Evolutionary conservation across 2,329 filamentous ascomycete genomes (phyloP).

Genomic region (Neocatenulostroma microsporum): DNA sequence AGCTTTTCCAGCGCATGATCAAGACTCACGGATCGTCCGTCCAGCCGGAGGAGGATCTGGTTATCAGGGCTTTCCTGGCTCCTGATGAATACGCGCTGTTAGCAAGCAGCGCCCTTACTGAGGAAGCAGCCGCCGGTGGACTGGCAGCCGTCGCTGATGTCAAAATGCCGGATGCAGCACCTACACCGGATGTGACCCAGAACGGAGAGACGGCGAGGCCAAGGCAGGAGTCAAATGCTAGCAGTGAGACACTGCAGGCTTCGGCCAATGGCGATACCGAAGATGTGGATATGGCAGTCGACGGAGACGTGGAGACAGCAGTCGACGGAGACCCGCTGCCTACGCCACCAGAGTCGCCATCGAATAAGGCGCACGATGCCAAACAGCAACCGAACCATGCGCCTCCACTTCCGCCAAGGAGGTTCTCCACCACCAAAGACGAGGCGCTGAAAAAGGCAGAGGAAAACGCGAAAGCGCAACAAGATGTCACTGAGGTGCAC

Average conservation of each 20-base stretch:
- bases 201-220: constrained; percentile 3
- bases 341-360: constrained; percentile 26
- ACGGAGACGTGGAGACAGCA: constrained; percentile 16
- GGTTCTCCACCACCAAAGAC: constrained; percentile 14
- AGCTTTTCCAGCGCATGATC: constrained; percentile 32
- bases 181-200: not conserved
- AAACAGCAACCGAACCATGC: constrained; percentile 19
- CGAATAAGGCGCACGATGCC: constrained; percentile 31
- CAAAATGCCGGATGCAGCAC: constrained; percentile 4
- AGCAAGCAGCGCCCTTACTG: constrained; percentile 10
- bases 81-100: constrained; percentile 22
- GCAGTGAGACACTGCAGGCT: constrained; percentile 21
- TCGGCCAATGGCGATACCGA: constrained; percentile 11
- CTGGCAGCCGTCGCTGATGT: not conserved
- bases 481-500: constrained; percentile 95
- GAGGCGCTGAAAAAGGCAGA: constrained; percentile 43
- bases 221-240: constrained; percentile 17
- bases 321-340: constrained; percentile 16
- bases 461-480: constrained; percentile 57
- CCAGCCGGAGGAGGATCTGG: constrained; percentile 29
- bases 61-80: constrained; percentile 29
- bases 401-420: constrained; percentile 51
- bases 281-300: constrained; percentile 2
- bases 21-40: constrained; percentile 22
- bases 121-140: constrained; percentile 7